Base-by-base conservation (phyloP, 2,329 filamentous ascomycete species). In the Monosporascus cannonballus region DNA sequence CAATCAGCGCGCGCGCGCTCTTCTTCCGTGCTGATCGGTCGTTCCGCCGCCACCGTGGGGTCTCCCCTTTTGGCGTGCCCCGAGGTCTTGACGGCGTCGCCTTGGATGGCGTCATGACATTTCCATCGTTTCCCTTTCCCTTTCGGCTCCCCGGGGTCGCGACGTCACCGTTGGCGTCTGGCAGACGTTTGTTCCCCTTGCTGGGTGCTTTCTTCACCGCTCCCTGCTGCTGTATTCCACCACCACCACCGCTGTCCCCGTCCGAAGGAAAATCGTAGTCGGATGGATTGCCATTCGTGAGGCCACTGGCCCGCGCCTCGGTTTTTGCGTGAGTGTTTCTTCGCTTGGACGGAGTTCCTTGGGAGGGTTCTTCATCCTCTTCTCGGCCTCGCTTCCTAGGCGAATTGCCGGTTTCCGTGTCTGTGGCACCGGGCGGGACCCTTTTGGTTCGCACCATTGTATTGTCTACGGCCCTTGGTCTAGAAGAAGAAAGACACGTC, bases 1-100 rank as follows among this genome's bases (percentile, higher is more conserved):
- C 84, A 38, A 95, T 85, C 49, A 96, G 73, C 3, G 84, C 82
- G 49, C 85, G 79, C 22, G 87, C 88, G 67, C 89, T 96, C 76
- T 96, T 96, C 64, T 85, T 85, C 62, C 88, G 84, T 2, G 92
- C 93, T 5, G 92, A 96, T 48, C 88, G 84, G 70, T 96, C 90
- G 58, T 89, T 87, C 56, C 79, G 82, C 42, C 80, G 76, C 59
- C 84, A 79, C 38, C 81, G 80, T 0, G 89, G 86, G 1, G 86
- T 90, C 36, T 73, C 64, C 6, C 69, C 71, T 37, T 64, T 72
- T 22, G 63, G 49, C 2, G 22, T 38, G 11, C 64, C 63, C 22
- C 42, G 22, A 17, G 24, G 7, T n/a, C 42, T 11, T 3, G 42
- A 46, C 17, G 36, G 20, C 14, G 54, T 60, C 4, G 53, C 51